phyloP scores from a whole-genome alignment of 495 filamentous ascomycete genomes.

The Aspergillus affinis region DNA sequence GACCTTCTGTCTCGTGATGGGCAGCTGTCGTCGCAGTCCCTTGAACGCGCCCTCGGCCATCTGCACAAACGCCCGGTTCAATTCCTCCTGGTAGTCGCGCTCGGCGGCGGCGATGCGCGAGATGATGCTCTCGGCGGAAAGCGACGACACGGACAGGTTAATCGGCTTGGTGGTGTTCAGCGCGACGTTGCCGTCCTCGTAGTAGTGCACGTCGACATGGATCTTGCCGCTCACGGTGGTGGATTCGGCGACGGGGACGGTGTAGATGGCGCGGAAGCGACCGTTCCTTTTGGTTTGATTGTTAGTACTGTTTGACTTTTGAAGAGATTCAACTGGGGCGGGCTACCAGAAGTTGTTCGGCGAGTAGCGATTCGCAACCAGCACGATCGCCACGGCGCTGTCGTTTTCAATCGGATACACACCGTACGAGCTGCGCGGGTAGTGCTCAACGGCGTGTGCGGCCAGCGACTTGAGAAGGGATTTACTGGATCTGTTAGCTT shows the following conservation, averaged over 20 bases:
- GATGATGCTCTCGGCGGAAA: constrained; percentile 65
- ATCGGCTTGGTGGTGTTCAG: constrained; percentile 81
- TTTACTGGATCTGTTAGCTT: constrained; percentile 32
- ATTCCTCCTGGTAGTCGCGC: constrained; percentile 92
- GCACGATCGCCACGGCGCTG: constrained; percentile 70
- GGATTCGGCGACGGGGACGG: constrained; percentile 60
- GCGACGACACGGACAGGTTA: constrained; percentile 53
- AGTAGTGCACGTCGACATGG: constrained; percentile 85
- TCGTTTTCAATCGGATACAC: constrained; percentile 76
- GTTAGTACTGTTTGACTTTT: not conserved
- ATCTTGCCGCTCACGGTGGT: constrained; percentile 44
- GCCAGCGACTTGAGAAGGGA: constrained; percentile 77
- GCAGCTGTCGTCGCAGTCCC: constrained; percentile 84
- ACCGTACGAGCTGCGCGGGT: constrained; percentile 74
- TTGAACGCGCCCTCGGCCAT: constrained; percentile 96
- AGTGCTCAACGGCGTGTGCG: constrained; percentile 85
- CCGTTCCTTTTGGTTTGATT: constrained; percentile 66
- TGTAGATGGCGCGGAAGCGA: constrained; percentile 87
- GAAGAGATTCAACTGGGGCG: too few species aligned
- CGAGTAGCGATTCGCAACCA: constrained; percentile 95
- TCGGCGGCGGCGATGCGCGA: constrained; percentile 75
- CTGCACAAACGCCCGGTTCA: constrained; percentile 84
- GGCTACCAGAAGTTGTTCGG: constrained; percentile 92
- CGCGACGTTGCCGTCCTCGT: constrained; percentile 98
- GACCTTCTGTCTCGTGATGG: constrained; percentile 96